Conservation (phyloP, 1,284 basidiomycete genomes). For the Sporisorium sorghi region DNA sequence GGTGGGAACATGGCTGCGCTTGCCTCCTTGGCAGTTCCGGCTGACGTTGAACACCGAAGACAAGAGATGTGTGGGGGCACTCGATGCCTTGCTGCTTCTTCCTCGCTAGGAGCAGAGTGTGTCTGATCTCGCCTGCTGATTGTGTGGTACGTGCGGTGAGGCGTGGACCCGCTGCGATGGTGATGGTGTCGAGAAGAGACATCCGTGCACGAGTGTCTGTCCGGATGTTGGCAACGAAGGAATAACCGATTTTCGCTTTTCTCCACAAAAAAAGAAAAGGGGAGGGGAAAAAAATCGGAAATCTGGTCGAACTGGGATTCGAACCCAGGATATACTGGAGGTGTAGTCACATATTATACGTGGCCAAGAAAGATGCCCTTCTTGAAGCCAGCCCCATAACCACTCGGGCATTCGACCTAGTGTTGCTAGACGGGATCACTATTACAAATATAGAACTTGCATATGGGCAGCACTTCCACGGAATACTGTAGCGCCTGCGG, state of each 20-base stretch:
- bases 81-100: too few species aligned
- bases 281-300: conserved; percentile 5
- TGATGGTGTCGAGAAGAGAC: background rate
- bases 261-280: conserved; percentile 23
- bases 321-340: conserved; percentile 56
- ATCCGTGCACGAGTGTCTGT: background rate
- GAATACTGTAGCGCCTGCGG: conserved; percentile 1
- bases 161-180: too few species aligned
- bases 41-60: background rate
- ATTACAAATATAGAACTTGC: too few species aligned
- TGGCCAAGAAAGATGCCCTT: conserved; percentile 42
- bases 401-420: conserved; percentile 55
- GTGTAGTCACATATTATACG: conserved; percentile 37
- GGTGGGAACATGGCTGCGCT: conserved; percentile 24
- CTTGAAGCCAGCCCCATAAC: conserved; percentile 59
- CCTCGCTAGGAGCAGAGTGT: too few species aligned
- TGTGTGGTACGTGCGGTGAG: too few species aligned
- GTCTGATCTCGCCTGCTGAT: too few species aligned
- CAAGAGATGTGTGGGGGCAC: background rate
- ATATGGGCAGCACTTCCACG: background rate
- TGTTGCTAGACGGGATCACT: too few species aligned
- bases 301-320: conserved; percentile 56
- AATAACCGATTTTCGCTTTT: conserved; percentile 5
- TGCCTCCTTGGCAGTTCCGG: background rate
- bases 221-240: background rate